Evolutionary conservation across 2,329 filamentous ascomycete species (phyloP).

Genomic region (Colletotrichum lupini): DNA sequence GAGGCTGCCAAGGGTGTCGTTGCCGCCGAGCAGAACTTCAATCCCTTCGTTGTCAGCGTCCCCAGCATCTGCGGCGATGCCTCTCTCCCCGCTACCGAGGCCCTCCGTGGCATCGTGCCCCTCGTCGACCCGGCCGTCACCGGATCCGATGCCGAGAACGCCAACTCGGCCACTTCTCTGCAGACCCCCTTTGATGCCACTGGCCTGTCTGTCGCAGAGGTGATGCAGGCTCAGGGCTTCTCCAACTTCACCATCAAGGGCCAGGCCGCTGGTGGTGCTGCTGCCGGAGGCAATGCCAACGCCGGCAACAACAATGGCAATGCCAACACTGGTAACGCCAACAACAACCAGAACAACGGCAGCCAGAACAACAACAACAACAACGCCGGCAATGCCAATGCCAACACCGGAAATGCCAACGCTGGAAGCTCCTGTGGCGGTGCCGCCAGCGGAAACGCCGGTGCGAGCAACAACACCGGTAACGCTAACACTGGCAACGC

Average conservation of each 20-base stretch:
- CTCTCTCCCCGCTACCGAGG: slow-evolving; percentile 67
- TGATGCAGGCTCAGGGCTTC: slow-evolving; percentile 72
- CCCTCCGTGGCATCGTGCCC: slow-evolving; percentile 74
- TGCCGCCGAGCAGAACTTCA: slow-evolving; percentile 79
- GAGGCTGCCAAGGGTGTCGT: slow-evolving; percentile 72
- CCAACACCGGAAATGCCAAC: slow-evolving; percentile 42
- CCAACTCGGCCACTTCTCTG: slow-evolving; percentile 65
- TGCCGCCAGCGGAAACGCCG: slow-evolving; percentile 12
- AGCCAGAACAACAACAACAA: slow-evolving; percentile 23
- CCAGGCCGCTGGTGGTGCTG: slow-evolving; percentile 47
- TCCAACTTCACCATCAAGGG: slow-evolving; percentile 66
- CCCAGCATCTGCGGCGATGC: slow-evolving; percentile 74
- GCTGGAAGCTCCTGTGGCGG: slow-evolving; percentile 27
- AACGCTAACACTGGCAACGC: slow-evolving; percentile 28
- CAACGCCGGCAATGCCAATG: slow-evolving; percentile 38
- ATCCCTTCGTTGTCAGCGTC: slow-evolving; percentile 69
- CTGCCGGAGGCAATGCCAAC: slow-evolving; percentile 32
- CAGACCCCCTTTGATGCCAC: slow-evolving; percentile 65
- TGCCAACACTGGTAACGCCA: slow-evolving; percentile 25
- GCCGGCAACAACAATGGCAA: slow-evolving; percentile 39
- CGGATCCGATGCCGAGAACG: slow-evolving; percentile 68
- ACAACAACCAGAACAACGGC: slow-evolving; percentile 41
- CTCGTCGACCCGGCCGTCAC: slow-evolving; percentile 73
- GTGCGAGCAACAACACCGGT: slow-evolving; percentile 25
- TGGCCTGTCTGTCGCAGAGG: slow-evolving; percentile 74